Base-by-base conservation (phyloP, 2,329 filamentous ascomycete genomes). In the Mollisiaceae sp. region DNA sequence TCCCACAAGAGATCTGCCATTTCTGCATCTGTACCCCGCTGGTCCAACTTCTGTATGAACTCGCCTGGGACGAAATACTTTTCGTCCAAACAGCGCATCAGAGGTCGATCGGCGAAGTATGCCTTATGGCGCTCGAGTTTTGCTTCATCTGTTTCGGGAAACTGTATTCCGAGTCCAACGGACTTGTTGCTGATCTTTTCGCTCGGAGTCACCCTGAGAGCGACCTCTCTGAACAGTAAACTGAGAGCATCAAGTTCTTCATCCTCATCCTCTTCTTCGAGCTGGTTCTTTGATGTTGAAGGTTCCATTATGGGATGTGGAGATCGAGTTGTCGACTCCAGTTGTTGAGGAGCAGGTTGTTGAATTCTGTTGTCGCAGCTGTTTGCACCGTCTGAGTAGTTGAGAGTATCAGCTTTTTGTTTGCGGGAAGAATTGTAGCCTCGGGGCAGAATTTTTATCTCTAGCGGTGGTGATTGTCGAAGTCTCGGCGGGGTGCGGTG, bases 1-100 rank as follows among this genome's bases (percentile, higher is more conserved):
- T 65, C 18, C 45, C 60, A 67, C 20, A 70, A 52, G 36, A 62
- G 32, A 11, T 54, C 22, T 15, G 11, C 50, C 9, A 35, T 6
- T 35, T 14, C 5, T 32, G 45, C 22, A 27, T 50, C 45, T 11
- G 14, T 22, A 4, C 35, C 50, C 27, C 24, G 32, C 27, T 54
- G 18, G 24, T 22, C 14, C 27, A 54, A 12, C 14, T 35, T 18
- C 22, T 35, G 9, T 4, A 54, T 8, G 18, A 54, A 54, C 11
- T 14, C 22, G 24, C 50, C 27, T 14, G 50, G 50, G 14, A 32
- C 27, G 24, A 54, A 54, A 18, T 71, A 60, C 2, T 58, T 22
- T 3, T 38, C n/a, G 35, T 71, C 67, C 47, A 69, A 39, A 50
- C 60, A 70, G 56, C 67, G 64, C 63, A 65, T 68, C 55, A 72